Evolutionary conservation across 2,329 filamentous ascomycete genomes (phyloP), one percentile per base, ranked within the genome.

Genomic region (Chalara sp.): DNA sequence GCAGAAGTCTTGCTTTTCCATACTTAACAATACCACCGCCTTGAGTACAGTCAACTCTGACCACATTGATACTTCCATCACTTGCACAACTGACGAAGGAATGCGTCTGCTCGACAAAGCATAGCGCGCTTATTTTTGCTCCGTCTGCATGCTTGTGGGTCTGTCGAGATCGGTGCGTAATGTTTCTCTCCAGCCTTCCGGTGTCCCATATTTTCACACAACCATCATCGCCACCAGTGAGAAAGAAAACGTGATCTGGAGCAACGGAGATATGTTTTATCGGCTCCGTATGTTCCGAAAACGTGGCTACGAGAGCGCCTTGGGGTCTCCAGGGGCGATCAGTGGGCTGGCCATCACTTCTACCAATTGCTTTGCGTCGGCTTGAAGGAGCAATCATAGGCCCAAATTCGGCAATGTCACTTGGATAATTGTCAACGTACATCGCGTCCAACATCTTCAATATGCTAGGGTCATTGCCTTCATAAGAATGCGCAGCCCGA

Each of bases 171-270:
- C 90, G 82, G 61, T 95, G 87, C 0, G 88, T 86, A 46, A 97
- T 82, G 64, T 96, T 97, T 43, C 90, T 86, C 69, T 99, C 93
- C 6, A 99, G 76, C 29, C 93, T 80, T 30, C 83, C 84, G 30
- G 89, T 86, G 69, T 99, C 93, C 93, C 93, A 99, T 5, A 99
- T 79, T 63, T 89, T 95, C 51, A 96, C 88, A 6, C 80, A 83
- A 3, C 93, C 89, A 67, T 99, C 93, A 62, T 96, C 89, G 7
- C 91, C 92, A 6, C 84, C 92, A 1, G 93, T 97, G 51, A 96
- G 78, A 68, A 99, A 99, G 70, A 99, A 99, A 5, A 84, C 73
- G 65, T 99, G 92, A 63, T 99, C 93, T 0, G 92, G 89, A 1
- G 93, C 85, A 6, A 89, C 81, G 2, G 87, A 75, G 8, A 97